A percentile compares a stretch with the other conserved stretches of the same genome.
Evolutionary conservation across 306 rosid species (phyloP).

Genomic region (Biancaea sappan): DNA sequence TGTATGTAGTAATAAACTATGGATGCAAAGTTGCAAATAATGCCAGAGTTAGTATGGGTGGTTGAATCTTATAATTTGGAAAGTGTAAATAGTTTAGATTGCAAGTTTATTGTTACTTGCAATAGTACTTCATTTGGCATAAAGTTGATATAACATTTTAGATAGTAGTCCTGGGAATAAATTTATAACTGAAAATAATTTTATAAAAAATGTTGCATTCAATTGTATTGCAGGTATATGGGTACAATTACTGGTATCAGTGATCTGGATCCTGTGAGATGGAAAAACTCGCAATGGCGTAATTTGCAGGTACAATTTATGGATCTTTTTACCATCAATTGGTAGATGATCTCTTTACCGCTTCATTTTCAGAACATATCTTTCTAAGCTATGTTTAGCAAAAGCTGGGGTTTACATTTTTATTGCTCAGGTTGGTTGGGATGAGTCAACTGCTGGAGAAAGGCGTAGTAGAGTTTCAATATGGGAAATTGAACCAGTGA

Average conservation of each 20-base stretch:
- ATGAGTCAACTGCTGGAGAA: conserved; percentile 96
- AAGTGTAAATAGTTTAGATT: conserved; percentile 13
- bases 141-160: background rate
- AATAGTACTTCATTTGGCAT: conserved; percentile 14
- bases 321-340: conserved; percentile 17
- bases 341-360: background rate
- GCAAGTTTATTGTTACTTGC: conserved; percentile 7
- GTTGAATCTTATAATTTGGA: conserved; percentile 21
- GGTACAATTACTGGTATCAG: conserved; percentile 93
- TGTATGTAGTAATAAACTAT: background rate
- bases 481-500: conserved; percentile 98
- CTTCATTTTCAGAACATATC: background rate
- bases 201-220: conserved; percentile 1
- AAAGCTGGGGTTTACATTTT: background rate
- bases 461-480: conserved; percentile 83
- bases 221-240: conserved; percentile 75
- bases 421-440: conserved; percentile 90
- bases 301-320: conserved; percentile 74
- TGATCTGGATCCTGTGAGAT: conserved; percentile 90
- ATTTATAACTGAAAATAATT: conserved; percentile 17
- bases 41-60: conserved; percentile 10
- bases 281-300: conserved; percentile 99
- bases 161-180: conserved; percentile 5
- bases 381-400: background rate
- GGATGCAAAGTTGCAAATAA: conserved; percentile 2